These are phyloP conservation scores for Suillus decipiens DNA, from an alignment of 768 basidiomycete genomes.

Conservation along the genomic window DNA sequence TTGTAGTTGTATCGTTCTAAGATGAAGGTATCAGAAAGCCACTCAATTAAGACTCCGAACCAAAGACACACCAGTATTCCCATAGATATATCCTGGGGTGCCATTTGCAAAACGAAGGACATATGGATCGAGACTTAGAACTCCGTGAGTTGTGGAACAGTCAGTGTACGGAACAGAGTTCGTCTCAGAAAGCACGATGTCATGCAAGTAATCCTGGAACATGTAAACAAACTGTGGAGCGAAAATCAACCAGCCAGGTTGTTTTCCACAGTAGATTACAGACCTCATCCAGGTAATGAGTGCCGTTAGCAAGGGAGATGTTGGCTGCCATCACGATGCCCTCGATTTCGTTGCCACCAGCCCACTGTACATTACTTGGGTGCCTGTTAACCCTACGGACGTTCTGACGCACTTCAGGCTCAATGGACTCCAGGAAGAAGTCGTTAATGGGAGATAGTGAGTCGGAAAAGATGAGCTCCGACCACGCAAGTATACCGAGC, in stretches of 20 bases:
- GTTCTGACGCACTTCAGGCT: constrained; percentile 59
- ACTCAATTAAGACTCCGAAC: background rate
- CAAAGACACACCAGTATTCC: constrained; percentile 45
- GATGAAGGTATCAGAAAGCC: background rate
- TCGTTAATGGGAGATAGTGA: constrained; percentile 55
- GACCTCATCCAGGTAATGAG: constrained; percentile 52
- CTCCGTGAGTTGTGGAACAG: constrained; percentile 59
- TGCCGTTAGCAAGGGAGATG: constrained; percentile 40
- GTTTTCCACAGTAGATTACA: constrained; percentile 8
- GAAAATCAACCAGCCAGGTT: background rate
- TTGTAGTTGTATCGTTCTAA: constrained; percentile 61
- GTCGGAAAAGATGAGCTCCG: constrained; percentile 63
- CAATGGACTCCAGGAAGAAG: constrained; percentile 51
- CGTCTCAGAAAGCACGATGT: constrained; percentile 49
- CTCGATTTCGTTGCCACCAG: constrained; percentile 63
- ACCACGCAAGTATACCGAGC: constrained; percentile 61
- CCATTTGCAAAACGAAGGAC: constrained; percentile 50
- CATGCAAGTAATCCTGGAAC: constrained; percentile 54
- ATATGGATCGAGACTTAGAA: constrained; percentile 59
- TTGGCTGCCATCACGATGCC: constrained; percentile 47
- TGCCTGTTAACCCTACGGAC: constrained; percentile 56
- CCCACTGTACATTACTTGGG: constrained; percentile 61
- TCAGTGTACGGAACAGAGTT: constrained; percentile 59
- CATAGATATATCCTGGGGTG: constrained; percentile 55
- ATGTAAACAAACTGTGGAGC: constrained; percentile 45